Evolutionary conservation across 805 yeast species (phyloP).

Genomic region (Candida chauliodis): DNA sequence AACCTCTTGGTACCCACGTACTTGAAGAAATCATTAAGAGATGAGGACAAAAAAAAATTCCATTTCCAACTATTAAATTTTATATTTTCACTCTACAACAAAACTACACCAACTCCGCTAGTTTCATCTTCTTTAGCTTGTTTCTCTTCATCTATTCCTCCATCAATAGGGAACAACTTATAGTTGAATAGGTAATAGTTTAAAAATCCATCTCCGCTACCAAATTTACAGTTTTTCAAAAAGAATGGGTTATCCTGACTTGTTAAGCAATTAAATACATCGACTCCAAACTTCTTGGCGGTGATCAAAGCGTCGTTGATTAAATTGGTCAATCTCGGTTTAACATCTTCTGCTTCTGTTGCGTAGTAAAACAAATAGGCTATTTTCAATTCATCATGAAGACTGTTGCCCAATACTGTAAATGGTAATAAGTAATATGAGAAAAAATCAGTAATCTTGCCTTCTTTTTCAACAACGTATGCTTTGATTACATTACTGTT

Average conservation of each 20-base stretch:
- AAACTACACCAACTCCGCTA: constrained; percentile 88
- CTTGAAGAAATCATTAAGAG: constrained; percentile 79
- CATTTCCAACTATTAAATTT: background rate
- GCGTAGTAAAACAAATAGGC: constrained; percentile 93
- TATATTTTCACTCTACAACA: constrained; percentile 46
- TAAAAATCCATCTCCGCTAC: constrained; percentile 88
- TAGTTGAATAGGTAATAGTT: constrained; percentile 92
- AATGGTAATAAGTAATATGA: constrained; percentile 89
- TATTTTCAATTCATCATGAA: constrained; percentile 67
- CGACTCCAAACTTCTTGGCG: constrained; percentile 66
- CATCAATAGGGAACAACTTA: constrained; percentile 72
- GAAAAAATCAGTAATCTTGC: constrained; percentile 79
- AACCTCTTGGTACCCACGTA: constrained; percentile 95
- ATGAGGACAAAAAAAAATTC: constrained; percentile 9
- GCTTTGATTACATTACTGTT: constrained; percentile 61
- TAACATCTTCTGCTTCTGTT: constrained; percentile 59
- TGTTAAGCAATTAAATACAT: constrained; percentile 91
- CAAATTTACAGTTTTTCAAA: constrained; percentile 79
- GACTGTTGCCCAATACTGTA: constrained; percentile 65
- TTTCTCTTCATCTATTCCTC: constrained; percentile 67
- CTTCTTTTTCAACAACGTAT: constrained; percentile 70
- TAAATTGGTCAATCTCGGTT: constrained; percentile 56
- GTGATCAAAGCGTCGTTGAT: constrained; percentile 74
- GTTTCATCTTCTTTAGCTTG: constrained; percentile 49
- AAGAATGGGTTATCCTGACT: constrained; percentile 86